Base-by-base conservation (phyloP, 768 basidiomycete genomes). In the Lactifluus hygrophoroides region DNA sequence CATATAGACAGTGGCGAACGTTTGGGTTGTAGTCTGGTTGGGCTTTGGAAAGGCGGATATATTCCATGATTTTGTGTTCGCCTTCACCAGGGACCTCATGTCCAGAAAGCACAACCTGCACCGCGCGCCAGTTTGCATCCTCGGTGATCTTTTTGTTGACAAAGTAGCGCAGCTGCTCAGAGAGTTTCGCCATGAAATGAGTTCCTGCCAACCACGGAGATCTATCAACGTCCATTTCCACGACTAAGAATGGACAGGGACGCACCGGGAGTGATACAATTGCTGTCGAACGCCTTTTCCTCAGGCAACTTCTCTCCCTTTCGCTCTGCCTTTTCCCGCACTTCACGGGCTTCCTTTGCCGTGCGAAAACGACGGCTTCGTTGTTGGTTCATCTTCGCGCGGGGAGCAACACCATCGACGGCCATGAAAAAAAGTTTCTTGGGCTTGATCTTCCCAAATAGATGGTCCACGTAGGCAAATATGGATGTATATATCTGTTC, bases 61-160 rank as follows among this genome's bases (percentile, higher is more conserved):
- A 99, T 70, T 97, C 96, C 90, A 98, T 97, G 65, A 99, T 94
- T 78, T 99, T 99, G 81, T 99, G 96, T 70, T 99, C 96, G 59
- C 96, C 96, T 73, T 99, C 96, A 64, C 96, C 96, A 0, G 96
- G 96, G 3, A 97, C 94, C 66, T 99, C 95, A 71, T 98, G 94
- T 11, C 96, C 96, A 28, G 92, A 95, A 37, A 99, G 77, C 38
- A 99, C 90, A 21, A 98, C 93, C 67, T 93, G 79, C 42, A 98
- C 83, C 55, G 86, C 81, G 58, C 90, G 77, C 96, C 96, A 99
- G 70, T 94, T 86, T 2, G 96, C 82, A 72, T 99, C 96, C 69
- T 99, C 96, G 0, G 86, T 83, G 32, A 98, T 95, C 79, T 98
- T 95, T 81, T 98, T 98, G 73, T 93, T 93, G 63, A 99, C 79